Evolutionary conservation across 345 rosid genomes (phyloP), one percentile per base, ranked within the genome.

Genomic region (Luvunga scandens): DNA sequence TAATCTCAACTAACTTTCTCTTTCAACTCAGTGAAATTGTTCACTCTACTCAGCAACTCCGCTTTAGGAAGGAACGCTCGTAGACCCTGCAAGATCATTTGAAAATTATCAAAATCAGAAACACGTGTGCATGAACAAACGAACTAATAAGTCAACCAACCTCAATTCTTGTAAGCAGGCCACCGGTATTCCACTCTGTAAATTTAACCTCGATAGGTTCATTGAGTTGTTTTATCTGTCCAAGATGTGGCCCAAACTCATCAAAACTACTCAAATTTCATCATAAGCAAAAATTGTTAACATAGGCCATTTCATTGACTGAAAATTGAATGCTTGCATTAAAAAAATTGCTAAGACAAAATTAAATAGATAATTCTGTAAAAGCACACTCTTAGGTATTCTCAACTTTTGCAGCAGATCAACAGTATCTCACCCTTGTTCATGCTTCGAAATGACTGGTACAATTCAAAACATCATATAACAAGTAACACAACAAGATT

Each of bases 151-250:
- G 30, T 50, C 5, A 62, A 45, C 78, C 25, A 75, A 94, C 98
- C 96, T 95, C 99, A 72, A 95, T 89, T 80, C 99, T 80, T 4
- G 99, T 89, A 31, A 95, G 89, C 56, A 92, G 91, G 5, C 98
- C 99, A 30, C 96, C 98, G 16, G 98, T 91, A 77, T 92, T 92
- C 99, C 99, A 93, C 85, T 93, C 93, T 31, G 89, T 88, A 62
- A 95, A 86, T 83, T 87, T 86, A 63, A 93, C 93, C 87, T 93
- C 92, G 67, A 93, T 84, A 68, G 99, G 96, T 77, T 92, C 92
- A 80, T 90, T 86, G 48, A 95, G 85, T 68, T 92, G 91, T 81
- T 91, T 93, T 72, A 95, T 93, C 99, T 92, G 93, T 61, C 67
- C 56, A 66, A 73, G 5, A 57, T 42, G 73, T 8, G 42, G 75